These are phyloP conservation scores for Petasospora rhodanensis DNA, from an alignment of 1,139 yeast genomes.

Conservation along the genomic window DNA sequence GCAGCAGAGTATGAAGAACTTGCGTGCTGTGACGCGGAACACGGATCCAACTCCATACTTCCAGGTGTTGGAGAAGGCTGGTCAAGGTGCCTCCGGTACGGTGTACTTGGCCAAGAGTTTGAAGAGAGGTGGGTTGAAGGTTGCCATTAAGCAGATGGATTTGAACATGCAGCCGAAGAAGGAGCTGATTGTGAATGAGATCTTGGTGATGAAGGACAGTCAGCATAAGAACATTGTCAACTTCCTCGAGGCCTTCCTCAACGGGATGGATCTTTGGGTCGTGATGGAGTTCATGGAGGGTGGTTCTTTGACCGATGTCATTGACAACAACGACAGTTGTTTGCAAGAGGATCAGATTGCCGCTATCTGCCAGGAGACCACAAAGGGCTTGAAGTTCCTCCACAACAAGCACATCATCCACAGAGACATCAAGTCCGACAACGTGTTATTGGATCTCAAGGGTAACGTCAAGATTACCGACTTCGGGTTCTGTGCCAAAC, in stretches of 20 bases:
- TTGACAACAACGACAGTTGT: slow-evolving; percentile 57
- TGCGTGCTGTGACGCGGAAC: slow-evolving; percentile 77
- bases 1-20: slow-evolving; percentile 77
- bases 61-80: slow-evolving; percentile 88
- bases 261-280: slow-evolving; percentile 68
- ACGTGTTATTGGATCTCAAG: slow-evolving; percentile 76
- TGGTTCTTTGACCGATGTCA: slow-evolving; percentile 84
- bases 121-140: slow-evolving; percentile 44
- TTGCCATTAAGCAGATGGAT: slow-evolving; percentile 96
- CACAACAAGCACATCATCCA: slow-evolving; percentile 92
- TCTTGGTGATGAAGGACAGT: slow-evolving; percentile 90
- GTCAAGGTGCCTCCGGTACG: slow-evolving; percentile 99
- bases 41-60: slow-evolving; percentile 83
- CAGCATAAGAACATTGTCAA: slow-evolving; percentile 91
- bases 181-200: slow-evolving; percentile 91
- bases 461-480: slow-evolving; percentile 96
- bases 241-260: slow-evolving; percentile 79
- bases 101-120: slow-evolving; percentile 84
- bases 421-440: slow-evolving; percentile 93
- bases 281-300: slow-evolving; percentile 97
- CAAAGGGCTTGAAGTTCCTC: slow-evolving; percentile 85
- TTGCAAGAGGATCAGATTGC: slow-evolving; percentile 78
- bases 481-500: slow-evolving; percentile 96
- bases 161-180: slow-evolving; percentile 89
- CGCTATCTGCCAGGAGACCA: slow-evolving; percentile 84